phyloP scores from a whole-genome alignment of 768 basidiomycete species.

The Clavaria fumosa region DNA sequence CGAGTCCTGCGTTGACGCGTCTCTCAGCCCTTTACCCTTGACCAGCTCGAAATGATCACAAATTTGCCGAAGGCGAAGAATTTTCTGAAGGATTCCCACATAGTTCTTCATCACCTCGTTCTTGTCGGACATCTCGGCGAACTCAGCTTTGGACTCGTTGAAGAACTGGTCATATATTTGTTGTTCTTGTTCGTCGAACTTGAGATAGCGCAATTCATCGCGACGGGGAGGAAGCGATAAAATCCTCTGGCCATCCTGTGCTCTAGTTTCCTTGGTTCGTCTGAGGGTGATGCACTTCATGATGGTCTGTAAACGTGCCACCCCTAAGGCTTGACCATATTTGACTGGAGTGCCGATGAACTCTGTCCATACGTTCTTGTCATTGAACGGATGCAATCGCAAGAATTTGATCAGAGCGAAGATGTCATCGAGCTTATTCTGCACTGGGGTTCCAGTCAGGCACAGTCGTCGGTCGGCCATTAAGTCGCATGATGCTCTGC shows the following conservation, averaged over 20 bases:
- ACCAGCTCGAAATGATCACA: constrained; percentile 93
- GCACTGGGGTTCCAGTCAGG: constrained; percentile 95
- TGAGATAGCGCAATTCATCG: constrained; percentile 74
- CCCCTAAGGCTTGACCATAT: constrained; percentile 75
- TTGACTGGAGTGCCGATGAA: constrained; percentile 89
- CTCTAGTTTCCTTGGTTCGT: constrained; percentile 84
- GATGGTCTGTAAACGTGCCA: constrained; percentile 88
- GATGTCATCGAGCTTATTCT: constrained; percentile 97
- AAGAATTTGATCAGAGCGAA: constrained; percentile 96
- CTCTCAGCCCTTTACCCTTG: constrained; percentile 41
- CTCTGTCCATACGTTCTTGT: constrained; percentile 86
- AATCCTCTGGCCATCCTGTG: constrained; percentile 68
- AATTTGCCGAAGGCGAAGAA: constrained; percentile 90
- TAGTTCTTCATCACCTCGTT: constrained; percentile 98
- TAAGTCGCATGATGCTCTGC: constrained; percentile 89
- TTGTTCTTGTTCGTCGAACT: constrained; percentile 71
- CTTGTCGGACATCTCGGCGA: constrained; percentile 70
- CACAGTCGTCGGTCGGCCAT: constrained; percentile 86
- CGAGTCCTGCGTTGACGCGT: constrained; percentile 30
- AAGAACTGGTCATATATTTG: constrained; percentile 82
- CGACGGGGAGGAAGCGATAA: constrained; percentile 81
- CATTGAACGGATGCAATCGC: constrained; percentile 80
- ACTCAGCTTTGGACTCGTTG: constrained; percentile 81
- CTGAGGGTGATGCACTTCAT: constrained; percentile 96
- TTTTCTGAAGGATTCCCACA: constrained; percentile 93